Base-by-base conservation (phyloP, 495 filamentous ascomycete species). In the Xeromyces bisporus region DNA sequence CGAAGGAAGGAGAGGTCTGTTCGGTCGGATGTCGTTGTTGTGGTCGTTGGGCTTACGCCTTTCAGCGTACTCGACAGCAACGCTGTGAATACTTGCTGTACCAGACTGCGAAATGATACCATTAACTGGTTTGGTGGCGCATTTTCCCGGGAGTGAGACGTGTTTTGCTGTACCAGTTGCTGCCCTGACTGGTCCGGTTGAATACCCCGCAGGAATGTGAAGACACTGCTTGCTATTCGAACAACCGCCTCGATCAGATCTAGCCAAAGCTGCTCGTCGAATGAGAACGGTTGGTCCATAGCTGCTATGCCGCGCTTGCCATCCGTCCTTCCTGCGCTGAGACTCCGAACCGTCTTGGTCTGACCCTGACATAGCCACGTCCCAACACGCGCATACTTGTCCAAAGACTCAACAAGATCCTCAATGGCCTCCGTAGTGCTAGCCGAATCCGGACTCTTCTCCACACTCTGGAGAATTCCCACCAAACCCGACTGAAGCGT, bases 341-440 rank as follows among this genome's bases (percentile, higher is more conserved):
- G 24, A 32, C 46, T 41, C 39, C 65, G 60, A 10, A 60, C 51
- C 1, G 67, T 71, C 42, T 77, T 83, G 31, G 69, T 86, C 53
- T 96, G 85, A 20, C 80, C 76, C 55, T 89, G 84, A 43, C 89
- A 94, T 14, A 97, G 66, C 89, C 89, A 97, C 13, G 86, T 81
- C 17, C 89, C 89, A 13, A 97, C 83, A 30, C 80, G 72, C 0
- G 74, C 67, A 50, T 92, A 94, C 47, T 87, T 96, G 33, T 87
- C 71, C 26, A 97, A 51, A 3, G 76, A 77, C 23, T 75, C 71
- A 11, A 93, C 60, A 2, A 91, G 62, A 28, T 72, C 62, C 18
- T 55, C 36, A 15, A 61, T 53, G n/a, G 64, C 63, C 28, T 75
- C 67, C 24, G 60, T 55, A 0, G 60, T 66, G 28, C 56, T 67